These are phyloP conservation scores for Euphorbia peplus DNA, from an alignment of 345 rosid genomes.

Conservation along the genomic window DNA sequence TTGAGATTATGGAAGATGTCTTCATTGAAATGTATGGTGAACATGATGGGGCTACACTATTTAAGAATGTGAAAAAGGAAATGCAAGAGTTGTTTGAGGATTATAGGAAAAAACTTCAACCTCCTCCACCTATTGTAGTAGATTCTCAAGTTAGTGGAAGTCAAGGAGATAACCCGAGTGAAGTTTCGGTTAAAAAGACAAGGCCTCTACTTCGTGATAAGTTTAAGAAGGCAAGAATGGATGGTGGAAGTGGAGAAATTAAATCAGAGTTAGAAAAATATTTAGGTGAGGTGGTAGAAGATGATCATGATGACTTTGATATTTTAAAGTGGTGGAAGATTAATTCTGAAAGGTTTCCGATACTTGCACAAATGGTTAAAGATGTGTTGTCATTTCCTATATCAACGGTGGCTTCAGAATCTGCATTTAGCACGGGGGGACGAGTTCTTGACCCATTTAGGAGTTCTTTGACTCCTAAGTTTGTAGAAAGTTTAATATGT, in stretches of 20 bases:
- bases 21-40: not conserved
- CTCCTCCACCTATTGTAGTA: too few relatives aligned
- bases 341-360: not conserved
- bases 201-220: not conserved
- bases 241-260: not conserved
- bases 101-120: not conserved
- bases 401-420: too few relatives aligned
- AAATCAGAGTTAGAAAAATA: not conserved
- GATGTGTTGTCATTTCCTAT: too few relatives aligned
- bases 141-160: not conserved
- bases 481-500: too few relatives aligned
- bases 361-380: not conserved
- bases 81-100: too few relatives aligned
- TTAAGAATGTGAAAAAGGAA: not conserved
- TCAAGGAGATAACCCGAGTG: not conserved
- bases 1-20: not conserved
- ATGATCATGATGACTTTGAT: not conserved
- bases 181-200: not conserved
- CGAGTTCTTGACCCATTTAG: too few relatives aligned
- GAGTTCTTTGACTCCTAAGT: too few relatives aligned
- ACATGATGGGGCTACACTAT: not conserved
- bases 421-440: too few relatives aligned
- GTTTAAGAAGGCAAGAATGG: not conserved
- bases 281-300: not conserved
- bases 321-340: constrained; percentile 5